Percentiles rank a stretch among this genome's conserved stretches.
phyloP scores from a whole-genome alignment of 2,329 filamentous ascomycete species.

The Cladophialophora chaetospira region DNA sequence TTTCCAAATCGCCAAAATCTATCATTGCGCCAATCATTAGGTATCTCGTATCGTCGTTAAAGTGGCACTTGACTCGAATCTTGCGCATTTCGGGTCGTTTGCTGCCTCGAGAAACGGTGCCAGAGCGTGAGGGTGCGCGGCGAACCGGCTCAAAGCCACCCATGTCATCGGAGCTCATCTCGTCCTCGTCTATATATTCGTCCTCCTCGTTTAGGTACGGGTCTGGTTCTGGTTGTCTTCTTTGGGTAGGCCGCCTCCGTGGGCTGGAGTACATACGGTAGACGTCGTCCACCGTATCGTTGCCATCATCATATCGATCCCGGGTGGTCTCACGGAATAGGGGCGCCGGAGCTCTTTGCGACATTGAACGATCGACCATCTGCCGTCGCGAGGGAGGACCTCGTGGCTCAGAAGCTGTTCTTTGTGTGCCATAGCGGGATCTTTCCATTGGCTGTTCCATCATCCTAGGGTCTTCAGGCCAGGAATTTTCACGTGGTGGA shows the following conservation, averaged over 20 bases:
- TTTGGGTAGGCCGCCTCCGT: conserved; percentile 19
- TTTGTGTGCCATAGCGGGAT: conserved; percentile 47
- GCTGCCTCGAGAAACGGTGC: conserved; percentile 15
- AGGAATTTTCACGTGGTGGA: conserved; percentile 38
- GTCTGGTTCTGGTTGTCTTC: conserved; percentile 44
- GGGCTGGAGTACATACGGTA: conserved; percentile 37
- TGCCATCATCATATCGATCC: conserved; percentile 39
- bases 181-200: conserved; percentile 75
- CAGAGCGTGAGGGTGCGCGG: conserved; percentile 16
- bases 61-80: conserved; percentile 89
- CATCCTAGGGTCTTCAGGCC: conserved; percentile 19
- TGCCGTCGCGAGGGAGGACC: conserved; percentile 39
- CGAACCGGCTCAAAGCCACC: conserved; percentile 28
- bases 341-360: conserved; percentile 31
- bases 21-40: conserved; percentile 71
- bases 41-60: conserved; percentile 81
- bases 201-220: conserved; percentile 70
- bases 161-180: conserved; percentile 39
- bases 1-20: conserved; percentile 75
- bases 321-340: conserved; percentile 38
- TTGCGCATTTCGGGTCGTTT: conserved; percentile 67
- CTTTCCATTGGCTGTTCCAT: conserved; percentile 29
- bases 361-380: conserved; percentile 37
- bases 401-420: conserved; percentile 56
- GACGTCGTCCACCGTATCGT: conserved; percentile 47